phyloP scores from a whole-genome alignment of 495 filamentous ascomycete genomes.

The Neurospora intermedia region DNA sequence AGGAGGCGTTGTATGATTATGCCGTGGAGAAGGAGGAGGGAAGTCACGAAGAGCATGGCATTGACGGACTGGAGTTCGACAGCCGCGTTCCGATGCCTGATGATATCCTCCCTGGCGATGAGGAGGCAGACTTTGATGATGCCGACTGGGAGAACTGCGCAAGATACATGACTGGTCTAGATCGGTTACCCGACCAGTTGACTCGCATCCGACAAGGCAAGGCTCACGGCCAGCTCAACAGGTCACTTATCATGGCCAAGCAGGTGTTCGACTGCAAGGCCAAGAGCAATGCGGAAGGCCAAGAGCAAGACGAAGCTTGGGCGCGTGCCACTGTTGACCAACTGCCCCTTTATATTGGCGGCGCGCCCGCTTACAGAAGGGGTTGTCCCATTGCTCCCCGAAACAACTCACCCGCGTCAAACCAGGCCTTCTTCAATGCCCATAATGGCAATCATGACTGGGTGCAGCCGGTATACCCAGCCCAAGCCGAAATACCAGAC shows the following conservation, averaged over 20 bases:
- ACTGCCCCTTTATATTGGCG: not conserved
- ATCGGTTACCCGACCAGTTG: not conserved
- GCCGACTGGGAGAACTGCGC: not conserved
- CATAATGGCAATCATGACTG: not conserved
- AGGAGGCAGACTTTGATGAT: not conserved
- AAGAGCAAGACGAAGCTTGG: not conserved
- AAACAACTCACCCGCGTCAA: not conserved
- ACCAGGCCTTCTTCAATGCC: not conserved
- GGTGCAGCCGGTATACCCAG: not conserved
- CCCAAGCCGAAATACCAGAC: not conserved
- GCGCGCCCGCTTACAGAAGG: not conserved
- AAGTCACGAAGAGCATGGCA: not conserved
- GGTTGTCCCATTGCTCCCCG: not conserved
- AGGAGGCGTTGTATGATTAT: not conserved
- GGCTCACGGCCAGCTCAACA: not conserved
- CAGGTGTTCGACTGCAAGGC: not conserved
- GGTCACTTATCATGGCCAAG: not conserved
- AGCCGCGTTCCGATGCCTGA: not conserved
- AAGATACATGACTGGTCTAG: not conserved
- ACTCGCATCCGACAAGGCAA: not conserved
- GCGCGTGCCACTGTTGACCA: not conserved
- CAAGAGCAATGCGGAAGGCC: not conserved
- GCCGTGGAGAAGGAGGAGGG: not conserved
- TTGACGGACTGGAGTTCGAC: not conserved
- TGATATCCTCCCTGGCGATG: not conserved